A percentile compares a stretch with the other conserved stretches of the same genome.
Conservation (phyloP, 441 rosid genomes). For the Populus hybrid region DNA sequence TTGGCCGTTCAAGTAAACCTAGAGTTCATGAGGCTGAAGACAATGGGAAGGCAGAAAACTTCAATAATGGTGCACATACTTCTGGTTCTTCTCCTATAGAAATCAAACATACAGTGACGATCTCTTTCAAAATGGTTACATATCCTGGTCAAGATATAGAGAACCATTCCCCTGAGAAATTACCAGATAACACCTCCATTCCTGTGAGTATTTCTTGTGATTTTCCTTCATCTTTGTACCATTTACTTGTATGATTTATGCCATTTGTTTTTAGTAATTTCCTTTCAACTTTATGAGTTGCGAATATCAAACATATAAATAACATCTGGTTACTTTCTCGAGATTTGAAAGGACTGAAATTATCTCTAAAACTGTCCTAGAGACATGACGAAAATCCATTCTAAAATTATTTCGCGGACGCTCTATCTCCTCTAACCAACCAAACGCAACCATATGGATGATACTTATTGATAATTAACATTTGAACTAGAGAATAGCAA, state of each 20-base stretch:
- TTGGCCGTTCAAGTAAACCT: conserved; percentile 32
- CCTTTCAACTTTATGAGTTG: not conserved
- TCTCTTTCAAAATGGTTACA: conserved; percentile 35
- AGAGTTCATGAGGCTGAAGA: conserved; percentile 26
- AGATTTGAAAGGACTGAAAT: no score
- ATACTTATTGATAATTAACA: not conserved
- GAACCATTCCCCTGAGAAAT: conserved; percentile 20
- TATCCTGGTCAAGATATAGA: conserved; percentile 24
- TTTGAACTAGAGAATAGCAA: not conserved
- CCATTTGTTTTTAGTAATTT: no score
- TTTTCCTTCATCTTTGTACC: not conserved
- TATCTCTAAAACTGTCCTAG: no score
- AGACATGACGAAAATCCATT: no score
- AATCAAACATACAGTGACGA: conserved; percentile 28
- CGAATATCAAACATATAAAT: no score
- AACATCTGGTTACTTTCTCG: no score
- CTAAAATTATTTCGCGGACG: no score
- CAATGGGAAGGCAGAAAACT: conserved; percentile 17
- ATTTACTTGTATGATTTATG: not conserved
- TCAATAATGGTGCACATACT: conserved; percentile 20
- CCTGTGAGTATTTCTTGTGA: conserved; percentile 29
- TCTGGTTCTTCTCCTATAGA: conserved; percentile 37
- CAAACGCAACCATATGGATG: not conserved
- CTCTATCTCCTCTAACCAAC: no score
- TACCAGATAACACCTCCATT: conserved; percentile 26